A percentile compares a stretch with the other conserved stretches of the same genome.
Evolutionary conservation across 1,284 basidiomycete genomes (phyloP).

Genomic region (Volvariella surrecta): DNA sequence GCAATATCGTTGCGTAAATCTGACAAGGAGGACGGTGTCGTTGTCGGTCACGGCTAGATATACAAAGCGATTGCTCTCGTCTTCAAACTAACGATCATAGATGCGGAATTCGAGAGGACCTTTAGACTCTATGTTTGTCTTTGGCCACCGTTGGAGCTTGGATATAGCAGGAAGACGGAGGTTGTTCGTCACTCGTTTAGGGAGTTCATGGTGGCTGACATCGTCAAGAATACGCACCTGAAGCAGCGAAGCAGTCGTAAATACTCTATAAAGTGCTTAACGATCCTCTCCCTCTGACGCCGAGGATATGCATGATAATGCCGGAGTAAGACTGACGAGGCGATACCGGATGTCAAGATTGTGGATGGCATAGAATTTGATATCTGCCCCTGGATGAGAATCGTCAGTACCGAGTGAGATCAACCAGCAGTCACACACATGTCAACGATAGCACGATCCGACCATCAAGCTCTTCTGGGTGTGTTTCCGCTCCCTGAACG

Average conservation of each 20-base stretch:
- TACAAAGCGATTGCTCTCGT: background rate
- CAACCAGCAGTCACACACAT: slow-evolving; percentile 2
- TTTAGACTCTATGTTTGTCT: slow-evolving; percentile 6
- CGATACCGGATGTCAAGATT: slow-evolving; percentile 9
- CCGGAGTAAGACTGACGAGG: slow-evolving; percentile 11
- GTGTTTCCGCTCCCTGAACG: background rate
- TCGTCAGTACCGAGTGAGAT: slow-evolving; percentile 5
- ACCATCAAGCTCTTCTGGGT: slow-evolving; percentile 3
- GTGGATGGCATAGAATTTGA: slow-evolving; percentile 12
- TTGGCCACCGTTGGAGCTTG: slow-evolving; percentile 1
- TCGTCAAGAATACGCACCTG: slow-evolving; percentile 9
- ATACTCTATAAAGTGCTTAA: slow-evolving; percentile 9
- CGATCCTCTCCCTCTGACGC: slow-evolving; percentile 10
- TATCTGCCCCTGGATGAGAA: slow-evolving; percentile 3
- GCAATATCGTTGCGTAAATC: slow-evolving; percentile 12
- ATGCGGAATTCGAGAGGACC: slow-evolving; percentile 6
- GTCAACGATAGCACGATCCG: slow-evolving; percentile 7
- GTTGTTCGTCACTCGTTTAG: background rate
- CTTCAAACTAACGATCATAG: background rate
- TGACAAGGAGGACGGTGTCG: slow-evolving; percentile 10
- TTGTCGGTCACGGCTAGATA: slow-evolving; percentile 1
- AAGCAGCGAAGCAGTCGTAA: slow-evolving; percentile 10
- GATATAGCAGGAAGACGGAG: slow-evolving; percentile 3
- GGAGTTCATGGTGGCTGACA: background rate
- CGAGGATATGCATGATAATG: slow-evolving; percentile 11